phyloP scores from a whole-genome alignment of 2,329 filamentous ascomycete species.

The Curvularia verruculosa region DNA sequence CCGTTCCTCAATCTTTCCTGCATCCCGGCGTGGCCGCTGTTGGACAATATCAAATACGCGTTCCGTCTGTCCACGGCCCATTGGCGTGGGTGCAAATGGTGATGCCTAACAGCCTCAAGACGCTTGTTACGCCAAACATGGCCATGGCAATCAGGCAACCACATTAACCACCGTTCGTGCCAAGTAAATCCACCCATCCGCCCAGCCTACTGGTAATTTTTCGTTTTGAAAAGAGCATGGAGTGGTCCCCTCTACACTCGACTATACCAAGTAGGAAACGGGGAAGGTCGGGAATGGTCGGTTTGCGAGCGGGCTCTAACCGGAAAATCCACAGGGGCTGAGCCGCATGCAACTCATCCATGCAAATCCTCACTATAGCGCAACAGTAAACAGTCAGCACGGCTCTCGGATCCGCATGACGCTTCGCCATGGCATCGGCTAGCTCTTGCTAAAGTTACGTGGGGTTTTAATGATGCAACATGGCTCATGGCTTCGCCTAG shows the following conservation, averaged over 20 bases:
- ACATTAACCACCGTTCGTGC: constrained; percentile 16
- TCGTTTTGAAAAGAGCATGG: constrained; percentile 1
- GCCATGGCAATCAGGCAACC: constrained; percentile 18
- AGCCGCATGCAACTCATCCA: constrained; percentile 23
- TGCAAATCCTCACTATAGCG: constrained; percentile 32
- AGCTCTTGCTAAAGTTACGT: constrained; percentile 11
- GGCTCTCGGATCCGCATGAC: constrained; percentile 33
- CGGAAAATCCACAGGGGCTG: constrained; percentile 27
- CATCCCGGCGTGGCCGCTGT: constrained; percentile 24
- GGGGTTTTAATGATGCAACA: constrained; percentile 18
- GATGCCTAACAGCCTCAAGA: constrained; percentile 40
- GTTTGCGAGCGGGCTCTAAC: constrained; percentile 22
- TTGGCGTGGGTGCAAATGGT: constrained; percentile 33
- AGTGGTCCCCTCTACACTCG: constrained; percentile 9
- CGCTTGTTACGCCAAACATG: constrained; percentile 7
- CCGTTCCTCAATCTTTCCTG: constrained; percentile 23
- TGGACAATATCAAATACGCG: too few species aligned
- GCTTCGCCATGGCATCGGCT: constrained; percentile 24
- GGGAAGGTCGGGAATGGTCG: constrained; percentile 19
- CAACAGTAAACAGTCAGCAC: constrained; percentile 29
- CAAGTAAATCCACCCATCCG: background rate
- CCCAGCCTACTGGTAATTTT: constrained; percentile 9
- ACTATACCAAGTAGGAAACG: constrained; percentile 7
- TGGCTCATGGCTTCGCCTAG: constrained; percentile 11
- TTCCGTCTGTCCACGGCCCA: constrained; percentile 34